Base-by-base conservation (phyloP, 768 basidiomycete species). In the Boletus rubescentipes region DNA sequence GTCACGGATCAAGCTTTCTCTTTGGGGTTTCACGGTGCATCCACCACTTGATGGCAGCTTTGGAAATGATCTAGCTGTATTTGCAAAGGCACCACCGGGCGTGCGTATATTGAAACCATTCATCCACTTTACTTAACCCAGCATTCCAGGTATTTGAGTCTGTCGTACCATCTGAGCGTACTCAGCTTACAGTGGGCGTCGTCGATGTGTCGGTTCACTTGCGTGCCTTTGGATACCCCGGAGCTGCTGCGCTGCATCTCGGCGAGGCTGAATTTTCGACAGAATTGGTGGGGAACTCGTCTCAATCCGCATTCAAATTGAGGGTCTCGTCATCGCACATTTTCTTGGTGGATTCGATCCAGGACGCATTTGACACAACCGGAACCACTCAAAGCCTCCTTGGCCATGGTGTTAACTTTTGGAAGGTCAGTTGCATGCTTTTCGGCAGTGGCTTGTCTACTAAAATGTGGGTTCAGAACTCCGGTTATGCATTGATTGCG, bases 161-260 rank as follows among this genome's bases (percentile, higher is more conserved):
- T 21, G 93, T 97, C 12, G 83, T 93, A 15, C 97, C 97, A 2
- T 93, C 80, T 51, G 97, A 98, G 67, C 73, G 87, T 39, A 98
- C 93, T 7, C 75, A 77, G 11, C 71, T 98, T 23, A 74, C 78
- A n/a, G 55, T 95, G 32, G 81, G 78, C 57, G 62, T 93, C 20
- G 54, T 73, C 16, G 87, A 94, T 61, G 80, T 84, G 10, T 89
- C 91, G 0, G 61, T 91, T 11, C 83, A 85, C 46, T 54, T 81
- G 2, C 73, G 82, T 20, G 80, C 87, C 1, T 80, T 81, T 1
- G 79, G 66, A 0, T 73, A 86, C 60, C 75, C 79, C 2, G 91
- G 93, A 16, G 81, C 84, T 3, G 57, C 89, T n/a, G 79, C 91
- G 6, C 47, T 87, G 1, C 77, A 90, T 56, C 60, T 91, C 9